phyloP scores from a whole-genome alignment of 441 rosid species.

The Eutrema salsugineum region DNA sequence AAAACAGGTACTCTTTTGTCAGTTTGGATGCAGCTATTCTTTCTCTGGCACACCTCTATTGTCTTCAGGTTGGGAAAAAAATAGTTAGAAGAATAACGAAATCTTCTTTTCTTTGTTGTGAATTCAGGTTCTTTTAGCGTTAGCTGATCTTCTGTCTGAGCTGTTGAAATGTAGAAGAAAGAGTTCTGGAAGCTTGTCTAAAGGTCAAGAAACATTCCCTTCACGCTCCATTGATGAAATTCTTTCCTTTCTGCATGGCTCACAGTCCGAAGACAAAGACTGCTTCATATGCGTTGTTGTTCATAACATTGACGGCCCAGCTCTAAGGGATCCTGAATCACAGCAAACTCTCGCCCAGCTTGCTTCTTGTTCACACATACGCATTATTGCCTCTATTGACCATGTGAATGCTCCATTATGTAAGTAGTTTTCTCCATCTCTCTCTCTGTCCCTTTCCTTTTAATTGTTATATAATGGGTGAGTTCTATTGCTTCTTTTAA shows the following conservation, averaged over 20 bases:
- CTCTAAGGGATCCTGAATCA: conserved; percentile 42
- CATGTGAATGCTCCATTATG: conserved; percentile 86
- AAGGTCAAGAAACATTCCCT: conserved; percentile 55
- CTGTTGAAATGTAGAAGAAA: conserved; percentile 49
- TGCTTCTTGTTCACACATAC: conserved; percentile 62
- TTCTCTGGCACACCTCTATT: background rate
- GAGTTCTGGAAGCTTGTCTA: conserved; percentile 32
- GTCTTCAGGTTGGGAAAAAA: background rate
- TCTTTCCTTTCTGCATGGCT: conserved; percentile 54
- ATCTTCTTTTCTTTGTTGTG: background rate
- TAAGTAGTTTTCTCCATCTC: conserved; percentile 36
- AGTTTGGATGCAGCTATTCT: background rate
- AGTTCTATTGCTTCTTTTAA: background rate
- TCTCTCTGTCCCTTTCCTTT: background rate
- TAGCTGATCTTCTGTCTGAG: conserved; percentile 76
- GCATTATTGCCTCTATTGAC: conserved; percentile 84
- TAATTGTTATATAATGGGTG: background rate
- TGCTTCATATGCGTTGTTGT: conserved; percentile 61
- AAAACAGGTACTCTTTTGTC: conserved; percentile 58
- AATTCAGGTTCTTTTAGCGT: conserved; percentile 51
- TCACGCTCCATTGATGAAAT: conserved; percentile 75
- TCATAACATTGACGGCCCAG: conserved; percentile 94
- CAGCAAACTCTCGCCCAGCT: conserved; percentile 37
- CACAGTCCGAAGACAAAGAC: conserved; percentile 48
- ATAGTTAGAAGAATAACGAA: background rate